These are phyloP conservation scores for Houttuynia cordata DNA, from an alignment of 164 flowering plant genomes.

Conservation along the genomic window DNA sequence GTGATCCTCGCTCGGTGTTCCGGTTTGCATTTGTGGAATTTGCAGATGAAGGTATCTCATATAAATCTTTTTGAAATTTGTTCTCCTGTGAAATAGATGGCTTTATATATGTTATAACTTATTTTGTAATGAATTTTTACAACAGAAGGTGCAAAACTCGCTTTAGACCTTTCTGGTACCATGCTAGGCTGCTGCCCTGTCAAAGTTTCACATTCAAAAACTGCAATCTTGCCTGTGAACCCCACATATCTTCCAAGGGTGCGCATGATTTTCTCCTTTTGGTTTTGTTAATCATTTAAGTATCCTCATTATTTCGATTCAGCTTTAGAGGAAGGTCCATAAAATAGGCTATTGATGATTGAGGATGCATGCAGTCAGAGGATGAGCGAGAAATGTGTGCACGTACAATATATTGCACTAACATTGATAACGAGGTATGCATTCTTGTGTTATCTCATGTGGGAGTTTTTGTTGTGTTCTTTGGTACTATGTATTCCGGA, in stretches of 20 bases:
- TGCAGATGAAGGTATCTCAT: constrained; percentile 72
- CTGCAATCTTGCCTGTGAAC: constrained; percentile 99
- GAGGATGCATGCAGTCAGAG: constrained; percentile 50
- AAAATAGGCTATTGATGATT: constrained; percentile 2
- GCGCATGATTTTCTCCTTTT: constrained; percentile 8
- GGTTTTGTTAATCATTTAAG: not conserved
- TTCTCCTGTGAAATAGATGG: too few species aligned
- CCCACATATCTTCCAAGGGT: constrained; percentile 95
- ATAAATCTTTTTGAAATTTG: too few species aligned
- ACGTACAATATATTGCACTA: constrained; percentile 88
- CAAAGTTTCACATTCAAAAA: constrained; percentile 89
- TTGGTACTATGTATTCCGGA: too few species aligned
- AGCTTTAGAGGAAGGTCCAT: not conserved
- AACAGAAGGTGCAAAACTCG: constrained; percentile 87
- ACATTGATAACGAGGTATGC: constrained; percentile 89
- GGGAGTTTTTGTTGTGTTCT: too few species aligned
- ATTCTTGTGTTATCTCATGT: too few species aligned
- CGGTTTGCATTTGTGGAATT: constrained; percentile 95
- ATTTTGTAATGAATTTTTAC: too few species aligned
- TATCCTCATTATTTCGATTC: not conserved
- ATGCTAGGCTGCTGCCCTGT: constrained; percentile 95
- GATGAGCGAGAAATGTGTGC: constrained; percentile 99
- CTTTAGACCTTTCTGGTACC: constrained; percentile 73
- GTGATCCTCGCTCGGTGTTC: constrained; percentile 89
- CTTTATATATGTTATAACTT: not conserved